Percentiles rank a stretch among this genome's conserved stretches.
phyloP scores from a whole-genome alignment of 2,329 filamentous ascomycete genomes.

The Dothistroma pini region DNA sequence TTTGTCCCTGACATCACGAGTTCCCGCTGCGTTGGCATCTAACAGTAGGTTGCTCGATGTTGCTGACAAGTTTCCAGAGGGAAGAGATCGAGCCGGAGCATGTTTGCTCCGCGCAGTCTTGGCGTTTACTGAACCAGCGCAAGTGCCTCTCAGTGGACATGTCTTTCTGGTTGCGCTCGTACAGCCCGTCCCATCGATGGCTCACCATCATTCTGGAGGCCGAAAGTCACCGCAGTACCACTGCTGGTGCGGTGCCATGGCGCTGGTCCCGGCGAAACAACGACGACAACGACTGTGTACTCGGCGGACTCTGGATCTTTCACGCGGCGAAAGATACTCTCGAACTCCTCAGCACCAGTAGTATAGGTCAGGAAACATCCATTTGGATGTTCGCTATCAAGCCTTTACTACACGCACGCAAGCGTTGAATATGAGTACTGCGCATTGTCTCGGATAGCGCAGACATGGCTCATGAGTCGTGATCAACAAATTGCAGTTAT shows the following conservation, averaged over 20 bases:
- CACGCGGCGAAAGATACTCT: too few species aligned
- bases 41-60: background rate
- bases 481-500: background rate
- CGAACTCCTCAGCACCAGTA: too few species aligned
- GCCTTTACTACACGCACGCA: too few species aligned
- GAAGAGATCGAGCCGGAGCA: background rate
- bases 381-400: too few species aligned
- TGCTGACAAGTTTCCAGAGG: background rate
- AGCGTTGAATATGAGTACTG: too few species aligned
- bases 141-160: background rate
- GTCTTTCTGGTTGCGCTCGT: background rate
- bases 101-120: background rate
- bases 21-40: background rate
- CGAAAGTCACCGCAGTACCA: background rate
- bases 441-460: too few species aligned
- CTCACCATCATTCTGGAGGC: background rate
- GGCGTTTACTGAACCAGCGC: background rate
- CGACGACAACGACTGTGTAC: background rate
- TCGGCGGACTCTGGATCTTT: background rate
- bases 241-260: background rate
- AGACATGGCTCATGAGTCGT: too few species aligned
- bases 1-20: conserved; percentile 1
- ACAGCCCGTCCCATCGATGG: background rate
- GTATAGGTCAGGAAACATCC: too few species aligned
- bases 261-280: background rate